Conservation (phyloP, 176 grass and related monocot species). For the Carex cristatella region DNA sequence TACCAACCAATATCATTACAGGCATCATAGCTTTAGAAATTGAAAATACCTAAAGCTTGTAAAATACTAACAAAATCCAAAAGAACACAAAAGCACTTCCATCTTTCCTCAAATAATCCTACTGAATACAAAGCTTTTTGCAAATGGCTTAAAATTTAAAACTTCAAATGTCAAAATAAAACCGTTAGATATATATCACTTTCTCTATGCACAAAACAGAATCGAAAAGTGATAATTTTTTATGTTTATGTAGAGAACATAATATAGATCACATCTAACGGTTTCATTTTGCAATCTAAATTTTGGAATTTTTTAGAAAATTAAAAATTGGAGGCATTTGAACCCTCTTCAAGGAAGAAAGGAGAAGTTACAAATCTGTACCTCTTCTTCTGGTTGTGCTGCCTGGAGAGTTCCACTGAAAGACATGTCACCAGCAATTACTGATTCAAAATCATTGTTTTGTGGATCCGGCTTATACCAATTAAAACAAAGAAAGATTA, state of each 20-base stretch:
- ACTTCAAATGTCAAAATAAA: no score
- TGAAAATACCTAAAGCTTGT: neutral
- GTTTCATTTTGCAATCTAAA: no score
- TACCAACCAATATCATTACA: neutral
- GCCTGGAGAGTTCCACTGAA: constrained; percentile 64
- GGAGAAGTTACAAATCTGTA: constrained; percentile 18
- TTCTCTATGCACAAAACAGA: no score
- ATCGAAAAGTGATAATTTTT: no score
- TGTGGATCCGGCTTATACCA: constrained; percentile 46
- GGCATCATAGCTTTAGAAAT: neutral
- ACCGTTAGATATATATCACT: no score
- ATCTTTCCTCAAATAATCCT: constrained; percentile 10
- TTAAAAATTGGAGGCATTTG: no score
- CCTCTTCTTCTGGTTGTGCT: constrained; percentile 67
- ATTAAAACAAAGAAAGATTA: constrained; percentile 6
- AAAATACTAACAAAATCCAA: neutral
- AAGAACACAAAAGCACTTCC: neutral
- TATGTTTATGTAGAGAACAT: no score
- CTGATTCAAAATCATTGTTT: constrained; percentile 52
- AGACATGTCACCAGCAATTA: constrained; percentile 53
- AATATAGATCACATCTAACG: no score
- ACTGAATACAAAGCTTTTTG: neutral
- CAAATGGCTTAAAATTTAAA: no score
- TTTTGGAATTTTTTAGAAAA: no score
- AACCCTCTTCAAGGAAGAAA: neutral